Percentiles rank a stretch among this genome's conserved stretches.
phyloP scores from a whole-genome alignment of 2,329 filamentous ascomycete species.

The Pseudogymnoascus pannorum region DNA sequence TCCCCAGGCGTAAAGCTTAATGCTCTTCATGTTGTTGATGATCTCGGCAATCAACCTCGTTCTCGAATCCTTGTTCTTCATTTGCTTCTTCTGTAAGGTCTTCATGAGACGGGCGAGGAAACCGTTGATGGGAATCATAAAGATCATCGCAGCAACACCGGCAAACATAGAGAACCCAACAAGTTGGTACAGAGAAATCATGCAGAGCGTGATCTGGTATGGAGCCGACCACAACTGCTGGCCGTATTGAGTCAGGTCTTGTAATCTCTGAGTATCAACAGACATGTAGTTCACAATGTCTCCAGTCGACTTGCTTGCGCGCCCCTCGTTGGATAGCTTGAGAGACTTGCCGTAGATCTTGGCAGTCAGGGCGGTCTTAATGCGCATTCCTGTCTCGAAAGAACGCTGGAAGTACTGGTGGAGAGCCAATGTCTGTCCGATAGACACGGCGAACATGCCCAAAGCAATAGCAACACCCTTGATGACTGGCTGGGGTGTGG shows the following conservation, averaged over 20 bases:
- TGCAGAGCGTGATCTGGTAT: constrained; percentile 92
- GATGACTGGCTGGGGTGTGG: constrained; percentile 66
- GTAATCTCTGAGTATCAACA: constrained; percentile 89
- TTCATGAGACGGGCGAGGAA: constrained; percentile 91
- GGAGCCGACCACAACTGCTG: constrained; percentile 96
- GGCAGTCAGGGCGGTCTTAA: constrained; percentile 84
- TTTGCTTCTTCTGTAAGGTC: constrained; percentile 86
- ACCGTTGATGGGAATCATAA: constrained; percentile 96
- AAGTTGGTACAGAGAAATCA: constrained; percentile 92
- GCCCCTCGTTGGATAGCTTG: constrained; percentile 85
- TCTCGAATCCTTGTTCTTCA: constrained; percentile 97
- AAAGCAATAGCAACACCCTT: constrained; percentile 82
- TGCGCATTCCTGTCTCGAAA: constrained; percentile 93
- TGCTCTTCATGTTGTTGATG: constrained; percentile 98
- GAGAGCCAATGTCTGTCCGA: constrained; percentile 79
- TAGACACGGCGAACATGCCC: constrained; percentile 83
- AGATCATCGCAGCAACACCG: constrained; percentile 86
- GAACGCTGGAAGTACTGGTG: constrained; percentile 97
- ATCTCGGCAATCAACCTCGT: constrained; percentile 95
- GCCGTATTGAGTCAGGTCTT: constrained; percentile 90
- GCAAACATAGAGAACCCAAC: constrained; percentile 93
- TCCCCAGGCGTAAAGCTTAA: constrained; percentile 98
- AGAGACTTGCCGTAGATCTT: constrained; percentile 91
- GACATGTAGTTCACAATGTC: constrained; percentile 99
- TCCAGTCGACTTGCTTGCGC: constrained; percentile 81